phyloP scores from a whole-genome alignment of 2,329 filamentous ascomycete genomes.

The Scolecobasidium constrictum region DNA sequence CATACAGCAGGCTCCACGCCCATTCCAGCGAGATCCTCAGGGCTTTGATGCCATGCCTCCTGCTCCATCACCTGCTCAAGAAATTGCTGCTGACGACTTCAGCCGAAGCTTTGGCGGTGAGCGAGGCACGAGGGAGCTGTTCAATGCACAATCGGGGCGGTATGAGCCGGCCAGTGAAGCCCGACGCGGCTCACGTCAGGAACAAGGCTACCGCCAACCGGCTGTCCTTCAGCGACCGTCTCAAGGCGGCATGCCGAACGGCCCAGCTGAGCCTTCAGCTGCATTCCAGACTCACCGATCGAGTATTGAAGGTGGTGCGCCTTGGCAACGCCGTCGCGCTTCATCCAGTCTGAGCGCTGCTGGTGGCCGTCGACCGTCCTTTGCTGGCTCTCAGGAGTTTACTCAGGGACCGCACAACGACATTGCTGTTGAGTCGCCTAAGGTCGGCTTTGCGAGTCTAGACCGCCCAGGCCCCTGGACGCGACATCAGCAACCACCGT shows the following conservation, averaged over 20 bases:
- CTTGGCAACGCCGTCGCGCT: slow-evolving; percentile 65
- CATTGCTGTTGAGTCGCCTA: slow-evolving; percentile 5
- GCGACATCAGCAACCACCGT: background rate
- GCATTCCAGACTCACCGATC: slow-evolving; percentile 74
- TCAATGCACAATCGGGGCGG: slow-evolving; percentile 87
- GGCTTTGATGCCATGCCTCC: slow-evolving; percentile 41
- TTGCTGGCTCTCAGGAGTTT: slow-evolving; percentile 35
- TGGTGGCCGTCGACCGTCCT: slow-evolving; percentile 54
- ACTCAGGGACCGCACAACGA: slow-evolving; percentile 10
- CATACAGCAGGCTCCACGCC: slow-evolving; percentile 24
- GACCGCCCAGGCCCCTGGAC: slow-evolving; percentile 1
- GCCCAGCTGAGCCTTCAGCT: slow-evolving; percentile 70
- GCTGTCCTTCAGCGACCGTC: slow-evolving; percentile 65
- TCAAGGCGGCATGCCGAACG: slow-evolving; percentile 37
- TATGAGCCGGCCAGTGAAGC: slow-evolving; percentile 76
- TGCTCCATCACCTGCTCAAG: slow-evolving; percentile 50
- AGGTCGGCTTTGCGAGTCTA: background rate
- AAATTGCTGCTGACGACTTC: slow-evolving; percentile 91
- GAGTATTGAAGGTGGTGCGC: slow-evolving; percentile 49
- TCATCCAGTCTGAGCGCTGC: slow-evolving; percentile 89
- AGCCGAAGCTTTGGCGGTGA: slow-evolving; percentile 76
- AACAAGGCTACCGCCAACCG: slow-evolving; percentile 58
- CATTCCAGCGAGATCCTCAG: slow-evolving; percentile 45
- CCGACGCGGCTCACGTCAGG: slow-evolving; percentile 57
- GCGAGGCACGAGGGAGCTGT: slow-evolving; percentile 63